These are phyloP conservation scores for Lepidium sativum DNA, from an alignment of 345 rosid genomes.

Conservation along the genomic window DNA sequence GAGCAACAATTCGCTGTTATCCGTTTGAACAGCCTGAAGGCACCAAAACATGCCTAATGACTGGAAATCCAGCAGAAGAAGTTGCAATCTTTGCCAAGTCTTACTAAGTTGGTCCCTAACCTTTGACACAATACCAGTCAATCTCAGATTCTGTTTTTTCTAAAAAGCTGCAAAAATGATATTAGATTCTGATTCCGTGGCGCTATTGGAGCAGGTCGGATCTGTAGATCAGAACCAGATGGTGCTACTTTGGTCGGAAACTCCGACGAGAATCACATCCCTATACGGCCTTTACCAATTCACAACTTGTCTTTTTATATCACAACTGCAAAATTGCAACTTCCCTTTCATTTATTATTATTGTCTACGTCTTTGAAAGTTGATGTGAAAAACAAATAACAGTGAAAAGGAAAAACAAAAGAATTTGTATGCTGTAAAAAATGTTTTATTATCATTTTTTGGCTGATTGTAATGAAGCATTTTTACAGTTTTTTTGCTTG, in stretches of 20 bases:
- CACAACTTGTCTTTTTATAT: neutral
- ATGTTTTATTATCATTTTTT: too few relatives aligned
- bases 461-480: too few relatives aligned
- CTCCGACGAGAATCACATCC: neutral
- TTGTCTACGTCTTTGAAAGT: neutral
- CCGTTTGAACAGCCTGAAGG: conserved; percentile 75
- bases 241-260: neutral
- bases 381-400: neutral
- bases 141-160: neutral
- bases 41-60: conserved; percentile 71
- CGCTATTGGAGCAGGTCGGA: neutral
- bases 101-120: conserved; percentile 27
- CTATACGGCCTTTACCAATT: neutral
- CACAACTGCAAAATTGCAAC: neutral
- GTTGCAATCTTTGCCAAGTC: conserved; percentile 90
- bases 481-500: too few relatives aligned
- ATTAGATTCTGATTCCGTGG: neutral
- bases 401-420: neutral
- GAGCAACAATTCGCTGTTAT: conserved; percentile 86
- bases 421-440: neutral
- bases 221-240: neutral
- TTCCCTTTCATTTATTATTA: neutral
- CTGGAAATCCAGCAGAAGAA: conserved; percentile 68
- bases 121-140: neutral
- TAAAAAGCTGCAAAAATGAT: neutral